Conservation (phyloP, 331 rosid genomes). For the Malus hybrid region DNA sequence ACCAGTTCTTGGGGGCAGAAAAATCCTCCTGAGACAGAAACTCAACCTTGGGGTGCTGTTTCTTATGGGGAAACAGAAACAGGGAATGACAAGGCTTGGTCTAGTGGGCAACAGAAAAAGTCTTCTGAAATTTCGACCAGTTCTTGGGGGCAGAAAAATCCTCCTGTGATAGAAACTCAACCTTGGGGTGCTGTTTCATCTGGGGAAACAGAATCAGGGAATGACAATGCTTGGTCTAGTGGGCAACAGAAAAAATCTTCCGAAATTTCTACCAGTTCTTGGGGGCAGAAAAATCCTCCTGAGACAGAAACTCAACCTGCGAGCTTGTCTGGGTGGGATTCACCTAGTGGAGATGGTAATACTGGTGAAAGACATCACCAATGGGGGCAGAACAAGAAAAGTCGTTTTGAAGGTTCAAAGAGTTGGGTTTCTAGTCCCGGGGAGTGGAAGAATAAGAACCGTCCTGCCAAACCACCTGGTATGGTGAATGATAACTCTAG, state of each 20-base stretch:
- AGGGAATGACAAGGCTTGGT: no score
- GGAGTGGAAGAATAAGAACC: constrained; percentile 53
- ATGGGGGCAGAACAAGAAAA: constrained; percentile 60
- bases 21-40: neutral
- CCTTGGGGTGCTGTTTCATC: no score
- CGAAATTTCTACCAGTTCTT: neutral
- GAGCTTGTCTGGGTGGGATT: constrained; percentile 53
- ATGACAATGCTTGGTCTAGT: no score
- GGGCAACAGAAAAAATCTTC: neutral
- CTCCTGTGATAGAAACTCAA: neutral
- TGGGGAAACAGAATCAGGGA: no score
- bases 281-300: neutral
- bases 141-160: neutral
- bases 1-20: neutral
- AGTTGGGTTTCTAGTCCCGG: constrained; percentile 61
- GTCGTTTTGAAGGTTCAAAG: constrained; percentile 49
- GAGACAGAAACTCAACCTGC: constrained; percentile 2
- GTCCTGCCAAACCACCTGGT: constrained; percentile 40
- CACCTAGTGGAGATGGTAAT: constrained; percentile 34
- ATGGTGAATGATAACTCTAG: constrained; percentile 14
- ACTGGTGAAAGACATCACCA: constrained; percentile 29
- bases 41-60: neutral
- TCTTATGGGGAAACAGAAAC: no score
- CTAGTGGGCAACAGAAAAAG: neutral
- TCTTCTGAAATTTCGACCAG: no score